A percentile compares a stretch with the other conserved stretches of the same genome.
Conservation (phyloP, 805 yeast genomes). For the Metschnikowia lochheadii region DNA sequence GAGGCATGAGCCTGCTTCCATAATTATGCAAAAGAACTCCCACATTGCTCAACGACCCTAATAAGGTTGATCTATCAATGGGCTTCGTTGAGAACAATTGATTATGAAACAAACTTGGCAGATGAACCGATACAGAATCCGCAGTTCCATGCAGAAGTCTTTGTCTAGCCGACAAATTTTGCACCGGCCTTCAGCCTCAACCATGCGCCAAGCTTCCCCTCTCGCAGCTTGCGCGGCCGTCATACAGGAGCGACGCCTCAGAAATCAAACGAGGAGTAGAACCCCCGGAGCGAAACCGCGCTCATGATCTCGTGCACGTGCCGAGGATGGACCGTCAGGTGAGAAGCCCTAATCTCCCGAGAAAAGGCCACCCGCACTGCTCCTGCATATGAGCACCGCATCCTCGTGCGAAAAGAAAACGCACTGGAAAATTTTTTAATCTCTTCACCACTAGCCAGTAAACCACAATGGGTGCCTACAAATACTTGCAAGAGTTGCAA, state of each 20-base stretch:
- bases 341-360: background rate
- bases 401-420: constrained; percentile 2
- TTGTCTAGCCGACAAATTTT: background rate
- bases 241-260: background rate
- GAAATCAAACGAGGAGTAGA: background rate
- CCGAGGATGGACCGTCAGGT: background rate
- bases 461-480: constrained; percentile 95
- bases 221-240: background rate
- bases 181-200: background rate
- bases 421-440: background rate
- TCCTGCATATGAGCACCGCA: background rate
- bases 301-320: background rate
- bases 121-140: background rate
- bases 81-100: background rate
- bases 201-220: background rate
- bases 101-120: background rate
- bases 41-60: background rate
- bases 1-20: background rate
- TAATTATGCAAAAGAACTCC: background rate
- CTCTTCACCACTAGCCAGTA: constrained; percentile 3
- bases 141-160: background rate
- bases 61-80: background rate
- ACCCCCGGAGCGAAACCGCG: background rate
- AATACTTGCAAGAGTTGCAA: constrained; percentile 97
- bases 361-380: background rate